Percentiles rank a stretch among this genome's conserved stretches.
Evolutionary conservation across 768 basidiomycete species (phyloP).

Genomic region (Mycena floridula): DNA sequence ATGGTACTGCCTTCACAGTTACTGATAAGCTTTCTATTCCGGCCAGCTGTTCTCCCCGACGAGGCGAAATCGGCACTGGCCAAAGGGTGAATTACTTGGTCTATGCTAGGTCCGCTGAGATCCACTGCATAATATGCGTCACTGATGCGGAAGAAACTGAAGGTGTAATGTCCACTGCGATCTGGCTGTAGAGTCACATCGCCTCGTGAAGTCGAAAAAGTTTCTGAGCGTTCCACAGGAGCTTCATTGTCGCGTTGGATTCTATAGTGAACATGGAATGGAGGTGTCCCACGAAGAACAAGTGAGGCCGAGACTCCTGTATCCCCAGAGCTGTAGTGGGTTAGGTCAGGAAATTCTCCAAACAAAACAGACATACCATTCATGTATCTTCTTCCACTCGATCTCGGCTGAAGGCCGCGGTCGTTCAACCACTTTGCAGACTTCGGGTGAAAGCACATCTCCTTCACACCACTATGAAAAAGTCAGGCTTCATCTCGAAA

Average conservation of each 20-base stretch:
- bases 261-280: constrained; percentile 80
- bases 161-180: constrained; percentile 83
- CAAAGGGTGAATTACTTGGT: constrained; percentile 85
- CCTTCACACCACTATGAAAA: constrained; percentile 64
- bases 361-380: constrained; percentile 50
- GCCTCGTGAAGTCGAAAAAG: constrained; percentile 65
- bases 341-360: constrained; percentile 4
- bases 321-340: constrained; percentile 65
- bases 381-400: constrained; percentile 83
- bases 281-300: constrained; percentile 82
- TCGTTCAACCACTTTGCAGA: constrained; percentile 68
- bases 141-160: constrained; percentile 72
- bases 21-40: constrained; percentile 52
- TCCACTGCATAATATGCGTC: constrained; percentile 81
- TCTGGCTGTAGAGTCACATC: constrained; percentile 85
- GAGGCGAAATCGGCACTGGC: constrained; percentile 72
- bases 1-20: constrained; percentile 78
- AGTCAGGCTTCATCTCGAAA: constrained; percentile 5
- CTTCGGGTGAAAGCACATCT: constrained; percentile 78
- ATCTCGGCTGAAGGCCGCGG: constrained; percentile 81
- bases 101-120: constrained; percentile 70
- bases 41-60: constrained; percentile 24
- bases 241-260: constrained; percentile 66
- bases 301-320: constrained; percentile 87
- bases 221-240: constrained; percentile 50